A percentile compares a stretch with the other conserved stretches of the same genome.
Conservation (phyloP, 768 basidiomycete genomes). For the Saitozyma podzolica region DNA sequence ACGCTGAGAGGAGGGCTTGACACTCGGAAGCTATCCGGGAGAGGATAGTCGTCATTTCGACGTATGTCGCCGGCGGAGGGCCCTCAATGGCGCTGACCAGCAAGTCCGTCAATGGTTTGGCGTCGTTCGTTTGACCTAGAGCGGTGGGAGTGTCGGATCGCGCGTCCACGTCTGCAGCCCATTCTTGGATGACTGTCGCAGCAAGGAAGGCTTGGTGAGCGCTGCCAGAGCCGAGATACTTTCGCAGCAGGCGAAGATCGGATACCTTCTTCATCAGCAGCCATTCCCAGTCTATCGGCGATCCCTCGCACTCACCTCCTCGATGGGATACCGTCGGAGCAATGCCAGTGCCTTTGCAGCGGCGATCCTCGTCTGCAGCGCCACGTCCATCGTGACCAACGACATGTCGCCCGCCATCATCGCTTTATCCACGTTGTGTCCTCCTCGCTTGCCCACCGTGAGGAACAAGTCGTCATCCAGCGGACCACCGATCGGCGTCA, state of each 20-base stretch:
- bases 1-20: conserved; percentile 73
- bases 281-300: not conserved
- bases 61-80: conserved; percentile 73
- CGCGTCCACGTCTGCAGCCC: conserved; percentile 62
- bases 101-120: conserved; percentile 65
- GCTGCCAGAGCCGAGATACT: conserved; percentile 81
- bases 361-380: conserved; percentile 75
- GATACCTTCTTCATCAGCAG: conserved; percentile 56
- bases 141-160: not conserved
- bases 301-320: conserved; percentile 24
- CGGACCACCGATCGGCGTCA: conserved; percentile 83
- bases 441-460: conserved; percentile 57
- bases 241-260: conserved; percentile 71
- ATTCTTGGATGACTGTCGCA: conserved; percentile 86
- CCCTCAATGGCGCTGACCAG: conserved; percentile 73
- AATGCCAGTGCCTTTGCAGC: conserved; percentile 72
- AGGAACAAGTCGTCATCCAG: conserved; percentile 72
- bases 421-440: conserved; percentile 94
- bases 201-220: conserved; percentile 87
- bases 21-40: conserved; percentile 79
- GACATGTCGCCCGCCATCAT: conserved; percentile 89
- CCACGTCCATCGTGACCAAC: conserved; percentile 71
- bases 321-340: conserved; percentile 24
- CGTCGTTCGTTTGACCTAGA: not conserved
- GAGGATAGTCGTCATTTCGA: conserved; percentile 84